Evolutionary conservation across 2,329 filamentous ascomycete species (phyloP).

Genomic region (Dactylellina cionopaga): DNA sequence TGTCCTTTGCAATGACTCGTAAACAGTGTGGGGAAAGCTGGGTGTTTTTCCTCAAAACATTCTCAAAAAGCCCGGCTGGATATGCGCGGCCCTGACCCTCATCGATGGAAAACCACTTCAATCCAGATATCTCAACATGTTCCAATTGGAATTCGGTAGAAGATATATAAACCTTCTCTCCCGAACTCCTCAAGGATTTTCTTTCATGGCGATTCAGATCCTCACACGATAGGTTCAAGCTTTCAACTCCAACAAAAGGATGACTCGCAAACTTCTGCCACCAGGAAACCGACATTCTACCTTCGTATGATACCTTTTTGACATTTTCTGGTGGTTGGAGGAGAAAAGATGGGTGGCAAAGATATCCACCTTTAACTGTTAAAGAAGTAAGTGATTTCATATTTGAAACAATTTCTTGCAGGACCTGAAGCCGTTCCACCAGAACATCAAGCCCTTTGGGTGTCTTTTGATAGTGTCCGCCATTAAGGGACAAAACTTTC

Average conservation of each 20-base stretch:
- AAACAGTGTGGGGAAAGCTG: neutral
- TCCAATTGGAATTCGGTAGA: neutral
- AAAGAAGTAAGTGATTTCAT: neutral
- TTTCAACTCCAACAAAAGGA: constrained; percentile 1
- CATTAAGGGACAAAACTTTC: neutral
- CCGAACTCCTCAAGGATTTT: neutral
- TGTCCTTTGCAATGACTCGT: neutral
- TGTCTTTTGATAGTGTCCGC: neutral
- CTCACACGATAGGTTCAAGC: neutral
- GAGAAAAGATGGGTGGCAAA: constrained; percentile 8
- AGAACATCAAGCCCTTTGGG: neutral
- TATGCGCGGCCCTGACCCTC: neutral
- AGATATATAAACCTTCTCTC: neutral
- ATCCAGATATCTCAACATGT: neutral
- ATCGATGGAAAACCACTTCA: neutral
- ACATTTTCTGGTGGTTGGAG: constrained; percentile 10
- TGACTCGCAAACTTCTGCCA: constrained; percentile 14
- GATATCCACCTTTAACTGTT: neutral
- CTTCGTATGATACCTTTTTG: neutral
- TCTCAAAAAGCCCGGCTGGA: neutral
- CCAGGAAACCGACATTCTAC: neutral
- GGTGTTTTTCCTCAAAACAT: neutral
- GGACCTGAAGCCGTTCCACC: neutral
- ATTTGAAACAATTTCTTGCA: neutral
- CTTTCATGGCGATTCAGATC: neutral